Conservation (phyloP, 768 basidiomycete genomes). For the Ramaria sp. region DNA sequence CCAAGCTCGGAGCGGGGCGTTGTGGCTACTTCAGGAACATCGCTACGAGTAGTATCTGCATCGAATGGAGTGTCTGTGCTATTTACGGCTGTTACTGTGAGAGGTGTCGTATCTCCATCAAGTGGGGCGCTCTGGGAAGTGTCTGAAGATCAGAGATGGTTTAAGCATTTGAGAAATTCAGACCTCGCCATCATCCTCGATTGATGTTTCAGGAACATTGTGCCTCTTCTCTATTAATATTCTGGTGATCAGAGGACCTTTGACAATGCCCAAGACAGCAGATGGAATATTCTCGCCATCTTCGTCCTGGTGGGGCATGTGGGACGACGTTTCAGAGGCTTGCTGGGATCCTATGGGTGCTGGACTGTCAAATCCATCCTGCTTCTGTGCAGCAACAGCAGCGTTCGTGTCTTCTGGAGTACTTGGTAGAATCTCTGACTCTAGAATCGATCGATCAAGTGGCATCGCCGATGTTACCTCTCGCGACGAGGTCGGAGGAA, state of each 20-base stretch:
- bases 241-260: not conserved
- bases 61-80: not conserved
- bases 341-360: no score
- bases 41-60: not conserved
- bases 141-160: not conserved
- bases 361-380: no score
- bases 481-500: no score
- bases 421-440: no score
- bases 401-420: no score
- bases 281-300: no score
- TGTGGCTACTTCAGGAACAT: constrained; percentile 6
- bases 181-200: not conserved
- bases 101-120: not conserved
- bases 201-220: not conserved
- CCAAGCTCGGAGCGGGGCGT: constrained; percentile 9
- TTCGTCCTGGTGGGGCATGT: no score
- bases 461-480: no score
- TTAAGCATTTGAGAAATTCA: not conserved
- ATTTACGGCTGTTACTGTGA: not conserved
- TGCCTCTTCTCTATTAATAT: not conserved
- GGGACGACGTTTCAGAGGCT: no score
- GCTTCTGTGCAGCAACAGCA: no score
- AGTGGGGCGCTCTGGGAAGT: not conserved
- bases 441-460: no score
- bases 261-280: not conserved